Percentiles rank a stretch among this genome's conserved stretches.
These are phyloP conservation scores for Diaporthe eres DNA, from an alignment of 2,329 filamentous ascomycete species.

Conservation along the genomic window DNA sequence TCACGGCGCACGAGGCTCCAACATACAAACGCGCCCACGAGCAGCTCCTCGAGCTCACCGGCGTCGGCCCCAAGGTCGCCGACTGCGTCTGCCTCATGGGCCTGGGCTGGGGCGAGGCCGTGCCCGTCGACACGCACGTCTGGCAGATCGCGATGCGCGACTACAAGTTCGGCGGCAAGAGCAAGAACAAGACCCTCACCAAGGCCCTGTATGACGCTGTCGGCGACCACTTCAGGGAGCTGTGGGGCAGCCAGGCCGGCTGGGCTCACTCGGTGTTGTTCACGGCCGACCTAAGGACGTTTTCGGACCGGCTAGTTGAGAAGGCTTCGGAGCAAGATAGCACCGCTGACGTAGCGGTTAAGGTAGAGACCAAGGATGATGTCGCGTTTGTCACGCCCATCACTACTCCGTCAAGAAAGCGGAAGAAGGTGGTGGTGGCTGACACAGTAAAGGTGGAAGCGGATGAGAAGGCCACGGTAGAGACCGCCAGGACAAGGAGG, in stretches of 20 bases:
- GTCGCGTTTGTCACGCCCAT: conserved; percentile 15
- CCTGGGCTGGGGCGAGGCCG: conserved; percentile 93
- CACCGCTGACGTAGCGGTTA: conserved; percentile 41
- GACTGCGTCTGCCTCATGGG: conserved; percentile 98
- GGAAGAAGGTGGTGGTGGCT: conserved; percentile 39
- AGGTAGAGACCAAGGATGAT: conserved; percentile 49
- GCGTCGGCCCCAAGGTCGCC: conserved; percentile 96
- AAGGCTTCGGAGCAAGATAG: conserved; percentile 43
- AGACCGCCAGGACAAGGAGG: not conserved
- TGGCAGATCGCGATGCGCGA: conserved; percentile 98
- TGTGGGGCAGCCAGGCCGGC: conserved; percentile 95
- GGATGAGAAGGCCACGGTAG: not conserved
- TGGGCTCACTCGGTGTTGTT: conserved; percentile 99
- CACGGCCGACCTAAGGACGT: conserved; percentile 89
- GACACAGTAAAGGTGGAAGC: conserved; percentile 42
- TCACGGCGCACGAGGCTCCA: conserved; percentile 56
- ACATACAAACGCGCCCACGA: conserved; percentile 84
- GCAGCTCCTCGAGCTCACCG: conserved; percentile 82
- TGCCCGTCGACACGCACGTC: conserved; percentile 97
- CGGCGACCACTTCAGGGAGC: conserved; percentile 86
- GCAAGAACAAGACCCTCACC: conserved; percentile 86
- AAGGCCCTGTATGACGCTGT: conserved; percentile 92
- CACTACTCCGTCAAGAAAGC: conserved; percentile 39
- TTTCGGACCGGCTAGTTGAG: conserved; percentile 73
- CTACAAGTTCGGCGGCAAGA: conserved; percentile 86